These are phyloP conservation scores for Trebouxia sp. DNA, from an alignment of 139 green algal genomes.

Conservation along the genomic window DNA sequence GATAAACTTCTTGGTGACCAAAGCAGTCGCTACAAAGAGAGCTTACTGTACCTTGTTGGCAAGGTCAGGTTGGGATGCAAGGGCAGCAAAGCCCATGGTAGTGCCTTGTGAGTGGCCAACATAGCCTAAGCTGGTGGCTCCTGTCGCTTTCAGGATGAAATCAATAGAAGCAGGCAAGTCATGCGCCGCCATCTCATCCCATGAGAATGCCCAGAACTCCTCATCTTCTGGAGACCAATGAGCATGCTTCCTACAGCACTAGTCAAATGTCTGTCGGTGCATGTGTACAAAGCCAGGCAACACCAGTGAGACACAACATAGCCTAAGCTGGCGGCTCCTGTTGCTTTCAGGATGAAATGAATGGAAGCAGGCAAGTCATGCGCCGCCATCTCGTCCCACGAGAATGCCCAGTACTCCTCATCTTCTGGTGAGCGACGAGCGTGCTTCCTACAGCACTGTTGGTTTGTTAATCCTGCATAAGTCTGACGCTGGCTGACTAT, in stretches of 20 bases:
- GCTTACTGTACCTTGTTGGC: conserved; percentile 28
- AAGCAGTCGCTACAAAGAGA: no score
- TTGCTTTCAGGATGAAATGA: conserved; percentile 53
- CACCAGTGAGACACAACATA: no score
- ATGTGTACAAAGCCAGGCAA: no score
- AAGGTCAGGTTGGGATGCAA: conserved; percentile 46
- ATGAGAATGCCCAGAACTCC: conserved; percentile 66
- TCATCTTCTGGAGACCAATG: conserved; percentile 35
- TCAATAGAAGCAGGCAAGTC: conserved; percentile 71
- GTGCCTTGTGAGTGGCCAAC: conserved; percentile 60
- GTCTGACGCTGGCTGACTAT: no score
- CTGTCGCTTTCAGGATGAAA: conserved; percentile 54
- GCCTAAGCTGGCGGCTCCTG: conserved; percentile 34
- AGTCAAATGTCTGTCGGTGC: no score
- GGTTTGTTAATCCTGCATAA: no score
- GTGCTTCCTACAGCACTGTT: conserved; percentile 46
- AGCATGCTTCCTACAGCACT: conserved; percentile 49
- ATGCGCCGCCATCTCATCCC: conserved; percentile 64
- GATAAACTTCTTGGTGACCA: no score
- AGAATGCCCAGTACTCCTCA: conserved; percentile 62
- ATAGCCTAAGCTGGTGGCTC: conserved; percentile 17
- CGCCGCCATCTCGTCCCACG: conserved; percentile 65
- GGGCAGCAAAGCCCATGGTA: conserved; percentile 60
- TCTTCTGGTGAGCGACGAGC: conserved; percentile 42
- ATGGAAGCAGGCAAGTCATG: conserved; percentile 71